Evolutionary conservation across 1,284 basidiomycete species (phyloP).

Genomic region (Bondarzewia mesenterica): DNA sequence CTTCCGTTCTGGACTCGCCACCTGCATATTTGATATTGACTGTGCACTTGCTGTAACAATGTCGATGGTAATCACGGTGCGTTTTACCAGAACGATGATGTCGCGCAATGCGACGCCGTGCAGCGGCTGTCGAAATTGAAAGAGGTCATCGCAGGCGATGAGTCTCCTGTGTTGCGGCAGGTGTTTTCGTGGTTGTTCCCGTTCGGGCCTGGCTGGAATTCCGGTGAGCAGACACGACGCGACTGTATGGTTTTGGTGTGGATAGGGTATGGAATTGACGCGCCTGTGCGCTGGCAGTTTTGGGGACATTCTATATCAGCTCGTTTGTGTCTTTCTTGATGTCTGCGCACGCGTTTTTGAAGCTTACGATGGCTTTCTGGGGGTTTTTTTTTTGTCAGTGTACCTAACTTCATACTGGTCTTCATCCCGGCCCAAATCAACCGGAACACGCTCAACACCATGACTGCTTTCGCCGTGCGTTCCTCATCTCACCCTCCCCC

Average conservation of each 20-base stretch:
- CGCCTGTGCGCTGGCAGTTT: slow-evolving; percentile 35
- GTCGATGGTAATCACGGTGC: too few species aligned
- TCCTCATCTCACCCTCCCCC: slow-evolving; percentile 9
- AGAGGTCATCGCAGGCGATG: slow-evolving; percentile 45
- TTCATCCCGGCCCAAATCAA: slow-evolving; percentile 85
- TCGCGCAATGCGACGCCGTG: slow-evolving; percentile 37
- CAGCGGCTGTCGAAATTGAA: slow-evolving; percentile 53
- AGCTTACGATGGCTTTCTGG: neutral
- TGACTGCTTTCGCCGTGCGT: slow-evolving; percentile 80
- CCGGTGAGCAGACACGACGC: slow-evolving; percentile 47
- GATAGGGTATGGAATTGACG: too few species aligned
- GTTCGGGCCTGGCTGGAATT: slow-evolving; percentile 83
- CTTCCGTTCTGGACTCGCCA: too few species aligned
- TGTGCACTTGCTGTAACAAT: too few species aligned
- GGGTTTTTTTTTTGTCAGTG: slow-evolving; percentile 32
- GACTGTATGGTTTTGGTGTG: too few species aligned
- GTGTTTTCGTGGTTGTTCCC: slow-evolving; percentile 77
- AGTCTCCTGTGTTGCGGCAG: slow-evolving; percentile 67
- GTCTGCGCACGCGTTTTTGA: neutral
- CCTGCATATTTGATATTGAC: too few species aligned
- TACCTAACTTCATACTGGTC: slow-evolving; percentile 87
- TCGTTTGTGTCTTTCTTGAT: slow-evolving; percentile 47
- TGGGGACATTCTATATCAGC: slow-evolving; percentile 90
- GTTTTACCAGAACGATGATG: slow-evolving; percentile 29
- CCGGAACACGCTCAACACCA: slow-evolving; percentile 77